phyloP scores from a whole-genome alignment of 2,329 filamentous ascomycete species.

The Zymoseptoria passerinii region DNA sequence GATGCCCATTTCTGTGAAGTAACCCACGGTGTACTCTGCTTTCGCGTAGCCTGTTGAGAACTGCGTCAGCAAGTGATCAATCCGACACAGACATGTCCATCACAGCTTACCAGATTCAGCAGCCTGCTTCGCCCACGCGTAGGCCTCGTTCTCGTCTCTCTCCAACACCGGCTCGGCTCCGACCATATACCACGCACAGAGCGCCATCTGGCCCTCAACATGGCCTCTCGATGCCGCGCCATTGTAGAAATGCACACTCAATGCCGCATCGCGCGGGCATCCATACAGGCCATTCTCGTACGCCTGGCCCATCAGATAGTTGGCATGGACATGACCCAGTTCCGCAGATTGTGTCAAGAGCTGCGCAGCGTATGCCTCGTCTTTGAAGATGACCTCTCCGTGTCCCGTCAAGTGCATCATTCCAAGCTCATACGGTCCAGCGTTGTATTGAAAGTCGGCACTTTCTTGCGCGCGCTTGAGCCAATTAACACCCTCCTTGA shows the following conservation, averaged over 20 bases:
- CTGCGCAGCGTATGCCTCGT: slow-evolving; percentile 83
- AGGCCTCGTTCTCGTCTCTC: slow-evolving; percentile 92
- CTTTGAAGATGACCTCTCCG: slow-evolving; percentile 87
- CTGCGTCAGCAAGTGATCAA: slow-evolving; percentile 6
- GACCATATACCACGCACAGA: slow-evolving; percentile 98
- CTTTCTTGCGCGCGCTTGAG: slow-evolving; percentile 85
- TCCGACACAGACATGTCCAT: not conserved
- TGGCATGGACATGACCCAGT: slow-evolving; percentile 78
- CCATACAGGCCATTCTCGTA: slow-evolving; percentile 86
- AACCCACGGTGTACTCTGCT: slow-evolving; percentile 92
- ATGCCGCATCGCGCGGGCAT: slow-evolving; percentile 81
- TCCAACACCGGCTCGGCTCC: slow-evolving; percentile 86
- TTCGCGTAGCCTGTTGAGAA: slow-evolving; percentile 45
- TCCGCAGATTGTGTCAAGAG: slow-evolving; percentile 92
- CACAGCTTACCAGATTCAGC: slow-evolving; percentile 69
- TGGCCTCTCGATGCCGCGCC: slow-evolving; percentile 79
- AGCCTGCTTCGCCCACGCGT: slow-evolving; percentile 86
- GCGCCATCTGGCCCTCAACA: slow-evolving; percentile 87
- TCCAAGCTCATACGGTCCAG: slow-evolving; percentile 83
- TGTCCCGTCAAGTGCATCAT: slow-evolving; percentile 86
- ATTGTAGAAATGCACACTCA: slow-evolving; percentile 97
- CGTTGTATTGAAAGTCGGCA: slow-evolving; percentile 85
- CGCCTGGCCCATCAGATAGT: slow-evolving; percentile 83
- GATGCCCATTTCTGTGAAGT: slow-evolving; percentile 98
- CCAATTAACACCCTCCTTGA: slow-evolving; percentile 87